Conservation (phyloP, 2,329 filamentous ascomycete species). For the Cladophialophora bantiana region DNA sequence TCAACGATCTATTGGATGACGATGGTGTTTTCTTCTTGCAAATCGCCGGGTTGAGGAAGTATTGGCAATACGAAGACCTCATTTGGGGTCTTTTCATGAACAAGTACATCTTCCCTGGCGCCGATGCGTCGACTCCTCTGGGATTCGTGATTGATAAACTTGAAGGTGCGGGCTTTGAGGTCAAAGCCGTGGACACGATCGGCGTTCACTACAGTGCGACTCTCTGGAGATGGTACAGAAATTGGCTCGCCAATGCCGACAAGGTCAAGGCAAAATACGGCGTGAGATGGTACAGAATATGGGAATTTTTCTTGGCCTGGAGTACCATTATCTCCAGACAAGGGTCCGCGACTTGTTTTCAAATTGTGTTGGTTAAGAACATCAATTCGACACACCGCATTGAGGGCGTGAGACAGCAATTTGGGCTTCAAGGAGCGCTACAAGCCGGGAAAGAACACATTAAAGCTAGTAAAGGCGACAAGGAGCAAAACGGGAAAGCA, state of each 20-base stretch:
- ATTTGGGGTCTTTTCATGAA: slow-evolving; percentile 99
- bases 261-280: slow-evolving; percentile 96
- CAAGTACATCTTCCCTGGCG: slow-evolving; percentile 98
- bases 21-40: slow-evolving; percentile 96
- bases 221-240: slow-evolving; percentile 97
- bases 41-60: slow-evolving; percentile 89
- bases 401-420: slow-evolving; percentile 74
- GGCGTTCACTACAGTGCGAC: slow-evolving; percentile 97
- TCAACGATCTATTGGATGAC: slow-evolving; percentile 94
- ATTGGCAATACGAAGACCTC: slow-evolving; percentile 97
- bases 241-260: slow-evolving; percentile 93
- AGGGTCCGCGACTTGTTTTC: slow-evolving; percentile 83
- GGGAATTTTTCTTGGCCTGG: slow-evolving; percentile 89
- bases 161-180: slow-evolving; percentile 85
- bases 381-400: slow-evolving; percentile 85
- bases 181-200: slow-evolving; percentile 91
- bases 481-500: slow-evolving; percentile 17
- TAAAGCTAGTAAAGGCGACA: background rate
- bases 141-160: slow-evolving; percentile 85
- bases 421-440: slow-evolving; percentile 71
- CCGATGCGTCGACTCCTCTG: slow-evolving; percentile 91
- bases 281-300: slow-evolving; percentile 92
- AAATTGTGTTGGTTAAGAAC: slow-evolving; percentile 88
- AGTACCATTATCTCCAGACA: slow-evolving; percentile 85
- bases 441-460: slow-evolving; percentile 53